These are phyloP conservation scores for Hemisphaericaspora lyxosophila DNA, from an alignment of 1,139 yeast species.

Conservation along the genomic window DNA sequence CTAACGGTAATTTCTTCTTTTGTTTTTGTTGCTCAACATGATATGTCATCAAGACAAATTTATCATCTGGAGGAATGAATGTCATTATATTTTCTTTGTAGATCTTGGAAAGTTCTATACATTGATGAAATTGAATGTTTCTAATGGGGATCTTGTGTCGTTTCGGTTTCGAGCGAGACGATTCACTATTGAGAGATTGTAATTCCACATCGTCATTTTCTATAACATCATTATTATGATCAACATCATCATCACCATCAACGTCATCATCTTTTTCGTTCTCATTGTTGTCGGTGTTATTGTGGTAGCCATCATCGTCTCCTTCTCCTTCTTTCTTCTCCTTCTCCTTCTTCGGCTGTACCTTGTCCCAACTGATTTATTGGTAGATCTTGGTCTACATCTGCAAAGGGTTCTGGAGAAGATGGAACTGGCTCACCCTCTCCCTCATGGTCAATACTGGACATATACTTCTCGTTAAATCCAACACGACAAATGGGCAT, in stretches of 20 bases:
- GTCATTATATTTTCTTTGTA: slow-evolving; percentile 39
- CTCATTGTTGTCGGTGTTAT: too few species aligned
- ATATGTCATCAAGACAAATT: slow-evolving; percentile 41
- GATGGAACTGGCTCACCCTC: slow-evolving; percentile 6
- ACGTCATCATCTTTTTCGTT: slow-evolving; percentile 19
- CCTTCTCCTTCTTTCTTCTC: too few species aligned
- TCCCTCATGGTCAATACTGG: slow-evolving; percentile 27
- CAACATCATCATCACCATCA: slow-evolving; percentile 17
- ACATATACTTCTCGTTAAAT: slow-evolving; percentile 39
- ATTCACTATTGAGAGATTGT: neutral
- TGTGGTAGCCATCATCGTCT: too few species aligned
- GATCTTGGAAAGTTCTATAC: slow-evolving; percentile 40
- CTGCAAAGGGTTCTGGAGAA: neutral
- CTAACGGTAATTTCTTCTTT: slow-evolving; percentile 34
- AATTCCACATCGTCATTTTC: slow-evolving; percentile 5
- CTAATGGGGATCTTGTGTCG: slow-evolving; percentile 32
- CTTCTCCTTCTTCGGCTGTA: too few species aligned
- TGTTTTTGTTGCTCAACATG: slow-evolving; percentile 43
- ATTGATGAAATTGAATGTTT: slow-evolving; percentile 50
- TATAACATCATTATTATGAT: slow-evolving; percentile 3
- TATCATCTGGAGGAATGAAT: slow-evolving; percentile 50
- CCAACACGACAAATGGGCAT: slow-evolving; percentile 48
- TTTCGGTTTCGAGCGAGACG: neutral
- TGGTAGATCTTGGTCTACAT: slow-evolving; percentile 13
- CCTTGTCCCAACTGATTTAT: slow-evolving; percentile 20